phyloP scores from a whole-genome alignment of 2,329 filamentous ascomycete genomes.

The Colletotrichum coccodes region DNA sequence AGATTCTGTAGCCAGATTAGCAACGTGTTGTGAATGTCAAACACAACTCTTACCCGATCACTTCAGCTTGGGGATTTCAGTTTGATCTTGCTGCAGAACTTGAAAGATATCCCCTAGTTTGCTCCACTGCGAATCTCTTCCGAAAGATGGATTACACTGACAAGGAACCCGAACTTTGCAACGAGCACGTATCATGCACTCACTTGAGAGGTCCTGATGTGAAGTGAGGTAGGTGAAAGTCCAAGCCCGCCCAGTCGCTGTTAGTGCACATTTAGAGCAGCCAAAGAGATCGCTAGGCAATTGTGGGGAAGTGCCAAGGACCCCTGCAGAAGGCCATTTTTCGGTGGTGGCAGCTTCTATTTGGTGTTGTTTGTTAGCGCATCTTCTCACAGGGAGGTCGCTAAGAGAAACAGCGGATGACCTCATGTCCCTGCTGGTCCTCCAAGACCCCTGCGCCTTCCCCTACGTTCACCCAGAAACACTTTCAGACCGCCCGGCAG shows the following conservation, averaged over 20 bases:
- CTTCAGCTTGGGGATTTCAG: not conserved
- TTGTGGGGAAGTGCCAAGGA: slow-evolving; percentile 1
- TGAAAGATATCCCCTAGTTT: too few relatives aligned
- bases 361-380: slow-evolving; percentile 3
- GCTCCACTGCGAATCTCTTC: not conserved
- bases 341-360: not conserved
- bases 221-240: not conserved
- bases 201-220: not conserved
- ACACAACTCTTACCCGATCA: not conserved
- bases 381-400: not conserved
- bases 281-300: not conserved
- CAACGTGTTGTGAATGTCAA: slow-evolving; percentile 3
- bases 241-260: not conserved
- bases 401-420: slow-evolving; percentile 13
- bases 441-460: slow-evolving; percentile 17
- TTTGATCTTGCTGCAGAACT: not conserved
- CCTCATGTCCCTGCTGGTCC: slow-evolving; percentile 25
- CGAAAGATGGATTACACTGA: not conserved
- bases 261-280: not conserved
- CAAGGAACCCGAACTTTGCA: not conserved
- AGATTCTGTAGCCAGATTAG: not conserved
- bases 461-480: slow-evolving; percentile 8
- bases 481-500: slow-evolving; percentile 46
- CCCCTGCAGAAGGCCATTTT: not conserved
- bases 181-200: not conserved